Base-by-base conservation (phyloP, 495 filamentous ascomycete species). In the Talaromyces nanjingensis region DNA sequence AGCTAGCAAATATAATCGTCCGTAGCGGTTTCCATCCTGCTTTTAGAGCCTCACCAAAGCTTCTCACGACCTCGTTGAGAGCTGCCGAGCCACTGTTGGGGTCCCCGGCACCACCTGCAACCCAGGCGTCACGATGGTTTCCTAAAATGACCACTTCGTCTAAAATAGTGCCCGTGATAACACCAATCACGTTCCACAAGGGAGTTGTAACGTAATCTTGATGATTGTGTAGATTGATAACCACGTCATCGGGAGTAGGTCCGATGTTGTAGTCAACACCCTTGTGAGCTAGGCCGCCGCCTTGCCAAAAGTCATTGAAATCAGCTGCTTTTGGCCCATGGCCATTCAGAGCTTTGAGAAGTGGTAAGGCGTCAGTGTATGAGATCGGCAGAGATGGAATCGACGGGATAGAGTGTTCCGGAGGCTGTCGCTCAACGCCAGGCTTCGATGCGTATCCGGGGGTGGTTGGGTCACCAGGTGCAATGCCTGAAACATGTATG, bases 331-430 rank as follows among this genome's bases (percentile, higher is more conserved):
- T 84, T 27, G 90, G 88, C 0, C 94, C 94, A 68, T 93, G 82
- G 12, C 93, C 92, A 71, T 98, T 97, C 53, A 98, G 81, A 5
- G 92, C 90, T 67, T 87, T 89, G 34, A 98, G 81, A 45, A 98
- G 81, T 0, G 94, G 94, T 3, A 97, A 71, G 0, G 88, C 92
- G 65, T 98, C 94, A 5, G 76, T 69, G 71, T 96, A 98, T 0
- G 94, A 98, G 37, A 98, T 89, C 1, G 94, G 94, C 9, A 97
- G 74, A 0, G 96, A 98, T 0, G 94, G 94, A 60, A 98, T 97
- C 24, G 84, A 87, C 0, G 94, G 91, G 55, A 90, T 91, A 3
- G 82, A 78, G 22, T 77, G 72, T 24, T 89, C 77, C 6, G 87
- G 85, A 53, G 91, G 86, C 67, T 86, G 78, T 20, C 94, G 86